Evolutionary conservation across 2,329 filamentous ascomycete species (phyloP).

Genomic region (Neopestalotiopsis clavispora): DNA sequence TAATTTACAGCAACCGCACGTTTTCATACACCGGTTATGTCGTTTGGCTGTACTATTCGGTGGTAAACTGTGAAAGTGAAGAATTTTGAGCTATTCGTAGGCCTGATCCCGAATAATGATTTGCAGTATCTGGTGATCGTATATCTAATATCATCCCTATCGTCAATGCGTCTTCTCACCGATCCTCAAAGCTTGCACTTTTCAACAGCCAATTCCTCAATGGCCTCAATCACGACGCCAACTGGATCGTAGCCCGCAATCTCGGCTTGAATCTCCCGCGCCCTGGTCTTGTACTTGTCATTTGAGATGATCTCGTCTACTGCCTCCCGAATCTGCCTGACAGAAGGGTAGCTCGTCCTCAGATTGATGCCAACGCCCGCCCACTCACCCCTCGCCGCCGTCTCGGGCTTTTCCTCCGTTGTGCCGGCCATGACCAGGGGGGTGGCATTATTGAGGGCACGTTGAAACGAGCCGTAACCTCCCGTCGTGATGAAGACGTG

Average conservation of each 20-base stretch:
- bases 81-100: no score
- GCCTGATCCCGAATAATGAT: no score
- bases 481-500: constrained; percentile 52
- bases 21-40: no score
- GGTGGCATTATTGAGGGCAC: constrained; percentile 48
- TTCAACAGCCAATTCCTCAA: constrained; percentile 9
- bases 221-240: constrained; percentile 11
- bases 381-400: constrained; percentile 45
- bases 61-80: no score
- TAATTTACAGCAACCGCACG: no score
- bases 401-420: constrained; percentile 46
- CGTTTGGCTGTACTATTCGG: no score
- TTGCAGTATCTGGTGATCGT: no score
- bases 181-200: neutral
- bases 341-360: constrained; percentile 12
- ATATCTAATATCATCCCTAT: no score
- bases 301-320: constrained; percentile 13
- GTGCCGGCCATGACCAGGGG: constrained; percentile 51
- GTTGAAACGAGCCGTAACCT: constrained; percentile 52
- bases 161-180: no score
- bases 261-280: constrained; percentile 16
- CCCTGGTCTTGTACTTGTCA: constrained; percentile 12
- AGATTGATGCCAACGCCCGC: constrained; percentile 52
- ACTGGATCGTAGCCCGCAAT: constrained; percentile 8
- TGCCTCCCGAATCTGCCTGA: constrained; percentile 1